Evolutionary conservation across 148 eudicot species (phyloP), one percentile per base, ranked within the genome.

Genomic region (Camellia granthamiana): DNA sequence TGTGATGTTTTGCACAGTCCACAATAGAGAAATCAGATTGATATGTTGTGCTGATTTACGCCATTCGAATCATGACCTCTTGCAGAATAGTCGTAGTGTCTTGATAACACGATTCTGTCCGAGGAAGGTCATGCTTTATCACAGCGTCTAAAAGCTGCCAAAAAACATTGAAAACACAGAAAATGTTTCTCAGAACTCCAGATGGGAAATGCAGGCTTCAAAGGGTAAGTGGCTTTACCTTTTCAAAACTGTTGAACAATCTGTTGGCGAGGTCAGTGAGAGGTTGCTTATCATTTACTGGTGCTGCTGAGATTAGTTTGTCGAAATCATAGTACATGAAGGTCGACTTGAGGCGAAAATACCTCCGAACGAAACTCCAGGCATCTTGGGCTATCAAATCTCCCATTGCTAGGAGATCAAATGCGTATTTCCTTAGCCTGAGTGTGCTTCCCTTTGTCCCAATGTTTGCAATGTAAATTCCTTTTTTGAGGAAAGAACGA

Each of bases 321-420:
- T 95, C 97, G 44, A 92, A 95, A 80, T 95, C 98, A 41, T 75
- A 95, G 89, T 89, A 95, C 95, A 92, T 87, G 67, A 93, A 82
- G 9, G 97, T 91, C 30, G 93, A 89, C 72, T 94, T 95, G 21
- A 90, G 82, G 49, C 90, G 84, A 7, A 92, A 85, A 58, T 91
- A 95, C 77, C 84, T 86, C 71, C 94, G 77, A 18, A 93, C 84
- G 42, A 91, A 95, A 52, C 88, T 90, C 91, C 86, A 89, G 18
- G 93, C 88, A 80, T 95, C 97, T 84, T 82, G 84, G 75, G 86
- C 88, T 47, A 95, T 86, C 84, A 93, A 76, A 74, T 93, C 98
- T 7, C 85, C 98, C 78, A 95, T n/a, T 49, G 94, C 97, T 79
- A 95, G 44, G 0, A 95, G 91, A 88, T 95, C 97, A 73, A 95